These are phyloP conservation scores for Pythium monospermum DNA, from an alignment of 352 stramenopile genomes.

Conservation along the genomic window DNA sequence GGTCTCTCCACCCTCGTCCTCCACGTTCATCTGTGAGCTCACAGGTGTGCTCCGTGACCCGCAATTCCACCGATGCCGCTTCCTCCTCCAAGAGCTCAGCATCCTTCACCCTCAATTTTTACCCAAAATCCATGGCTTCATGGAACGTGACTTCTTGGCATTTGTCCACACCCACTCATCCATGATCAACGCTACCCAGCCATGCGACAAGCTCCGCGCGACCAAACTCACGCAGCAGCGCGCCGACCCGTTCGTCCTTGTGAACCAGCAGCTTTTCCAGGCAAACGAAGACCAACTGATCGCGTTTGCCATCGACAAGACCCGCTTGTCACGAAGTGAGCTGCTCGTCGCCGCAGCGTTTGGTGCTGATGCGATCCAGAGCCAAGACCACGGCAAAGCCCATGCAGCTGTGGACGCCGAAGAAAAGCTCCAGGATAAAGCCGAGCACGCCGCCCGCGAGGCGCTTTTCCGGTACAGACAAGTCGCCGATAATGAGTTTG, in stretches of 20 bases:
- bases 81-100: constrained; percentile 58
- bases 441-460: constrained; percentile 37
- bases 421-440: constrained; percentile 40
- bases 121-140: constrained; percentile 37
- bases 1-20: neutral
- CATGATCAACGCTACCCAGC: constrained; percentile 26
- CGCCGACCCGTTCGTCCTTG: constrained; percentile 42
- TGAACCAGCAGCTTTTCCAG: constrained; percentile 43
- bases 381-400: constrained; percentile 13
- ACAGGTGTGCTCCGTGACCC: constrained; percentile 48
- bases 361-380: constrained; percentile 18
- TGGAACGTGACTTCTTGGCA: constrained; percentile 52
- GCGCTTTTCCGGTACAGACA: constrained; percentile 39
- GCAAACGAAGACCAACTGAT: constrained; percentile 56
- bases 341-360: constrained; percentile 55
- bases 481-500: constrained; percentile 47
- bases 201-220: constrained; percentile 17
- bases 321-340: constrained; percentile 43
- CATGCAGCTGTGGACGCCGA: constrained; percentile 38
- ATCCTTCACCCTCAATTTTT: constrained; percentile 47
- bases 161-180: constrained; percentile 28
- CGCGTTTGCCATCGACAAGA: constrained; percentile 44
- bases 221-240: constrained; percentile 20
- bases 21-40: constrained; percentile 41
- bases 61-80: constrained; percentile 51